Conservation (phyloP, 371 early-diverging fungal genomes). For the Synchytrium microbalum region DNA sequence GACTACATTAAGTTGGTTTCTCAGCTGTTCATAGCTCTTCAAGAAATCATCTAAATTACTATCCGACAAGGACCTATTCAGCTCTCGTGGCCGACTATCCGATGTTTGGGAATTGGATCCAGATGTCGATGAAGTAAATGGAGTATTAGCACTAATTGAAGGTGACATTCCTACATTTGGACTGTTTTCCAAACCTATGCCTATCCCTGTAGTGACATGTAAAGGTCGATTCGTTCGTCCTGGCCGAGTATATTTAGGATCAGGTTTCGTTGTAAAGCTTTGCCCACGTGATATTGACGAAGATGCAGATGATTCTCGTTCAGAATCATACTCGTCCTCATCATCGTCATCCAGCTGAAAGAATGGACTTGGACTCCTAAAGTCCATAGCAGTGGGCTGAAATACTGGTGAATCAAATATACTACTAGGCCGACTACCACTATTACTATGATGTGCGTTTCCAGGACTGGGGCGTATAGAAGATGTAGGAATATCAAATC, state of each 20-base stretch:
- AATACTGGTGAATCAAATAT: slow-evolving; percentile 8
- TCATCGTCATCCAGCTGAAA: slow-evolving; percentile 28
- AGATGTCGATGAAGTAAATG: background rate
- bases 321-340: slow-evolving; percentile 23
- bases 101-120: background rate
- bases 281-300: slow-evolving; percentile 16
- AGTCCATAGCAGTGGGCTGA: slow-evolving; percentile 11
- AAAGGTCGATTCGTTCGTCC: slow-evolving; percentile 10
- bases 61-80: slow-evolving; percentile 29
- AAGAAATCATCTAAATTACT: slow-evolving; percentile 41
- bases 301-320: slow-evolving; percentile 15
- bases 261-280: slow-evolving; percentile 5
- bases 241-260: slow-evolving; percentile 8
- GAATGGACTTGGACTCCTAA: slow-evolving; percentile 31
- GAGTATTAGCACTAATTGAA: background rate
- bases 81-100: slow-evolving; percentile 10
- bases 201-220: background rate
- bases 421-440: slow-evolving; percentile 4
- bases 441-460: no score
- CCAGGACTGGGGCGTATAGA: slow-evolving; percentile 1
- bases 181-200: background rate
- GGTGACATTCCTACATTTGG: slow-evolving; percentile 4
- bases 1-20: slow-evolving; percentile 30
- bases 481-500: background rate
- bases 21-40: slow-evolving; percentile 38